Evolutionary conservation across 2,329 filamentous ascomycete genomes (phyloP).

Genomic region (Diaporthe aspalathi): DNA sequence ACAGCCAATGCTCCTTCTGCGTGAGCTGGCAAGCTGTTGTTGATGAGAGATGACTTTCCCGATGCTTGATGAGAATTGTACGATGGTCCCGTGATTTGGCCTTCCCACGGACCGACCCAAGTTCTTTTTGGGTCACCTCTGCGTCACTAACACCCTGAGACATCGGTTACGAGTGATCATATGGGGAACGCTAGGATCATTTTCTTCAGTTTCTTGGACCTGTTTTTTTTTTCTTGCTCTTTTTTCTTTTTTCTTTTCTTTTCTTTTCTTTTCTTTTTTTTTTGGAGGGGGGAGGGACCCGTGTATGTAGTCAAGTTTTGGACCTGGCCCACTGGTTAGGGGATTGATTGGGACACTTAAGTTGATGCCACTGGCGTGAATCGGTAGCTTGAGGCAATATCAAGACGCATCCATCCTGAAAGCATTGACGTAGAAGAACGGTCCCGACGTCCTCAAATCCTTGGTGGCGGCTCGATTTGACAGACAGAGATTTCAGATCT

Average conservation of each 20-base stretch:
- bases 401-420: neutral
- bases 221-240: neutral
- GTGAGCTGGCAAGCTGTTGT: neutral
- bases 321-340: neutral
- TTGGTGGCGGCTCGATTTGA: no score
- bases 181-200: neutral
- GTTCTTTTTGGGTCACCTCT: neutral
- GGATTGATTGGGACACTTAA: no score
- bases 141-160: neutral
- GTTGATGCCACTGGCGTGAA: neutral
- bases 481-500: no score
- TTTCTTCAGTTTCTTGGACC: neutral
- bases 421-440: neutral
- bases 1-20: conserved; percentile 38
- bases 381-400: conserved; percentile 2
- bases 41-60: neutral
- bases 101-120: neutral
- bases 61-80: neutral
- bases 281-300: no score
- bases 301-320: conserved; percentile 5
- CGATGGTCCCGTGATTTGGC: neutral
- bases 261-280: neutral
- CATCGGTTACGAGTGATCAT: neutral
- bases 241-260: neutral
- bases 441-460: no score